Percentiles rank a stretch among this genome's conserved stretches.
These are phyloP conservation scores for Boletus pseudopeckii DNA, from an alignment of 768 basidiomycete species.

Conservation along the genomic window DNA sequence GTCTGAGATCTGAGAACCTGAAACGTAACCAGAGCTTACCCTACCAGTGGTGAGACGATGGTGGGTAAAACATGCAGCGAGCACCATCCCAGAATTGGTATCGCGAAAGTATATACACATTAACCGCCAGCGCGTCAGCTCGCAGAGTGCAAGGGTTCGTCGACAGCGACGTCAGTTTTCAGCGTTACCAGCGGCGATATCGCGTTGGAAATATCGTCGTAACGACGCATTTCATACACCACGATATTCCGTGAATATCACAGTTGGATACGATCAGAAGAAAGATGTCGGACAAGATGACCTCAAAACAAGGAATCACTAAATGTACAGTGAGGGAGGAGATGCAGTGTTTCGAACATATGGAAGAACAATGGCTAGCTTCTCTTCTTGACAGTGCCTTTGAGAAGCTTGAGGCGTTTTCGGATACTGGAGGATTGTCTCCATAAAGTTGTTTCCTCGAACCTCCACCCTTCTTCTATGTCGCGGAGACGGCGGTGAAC, in stretches of 20 bases:
- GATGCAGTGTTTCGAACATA: background rate
- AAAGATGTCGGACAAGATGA: constrained; percentile 1
- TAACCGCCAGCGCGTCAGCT: background rate
- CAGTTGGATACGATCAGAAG: background rate
- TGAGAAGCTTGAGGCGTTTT: constrained; percentile 3
- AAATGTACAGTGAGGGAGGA: background rate
- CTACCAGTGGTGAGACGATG: background rate
- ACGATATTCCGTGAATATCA: constrained; percentile 7
- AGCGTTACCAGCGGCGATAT: constrained; percentile 14
- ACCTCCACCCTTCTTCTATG: background rate
- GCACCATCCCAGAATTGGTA: background rate
- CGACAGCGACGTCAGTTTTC: background rate
- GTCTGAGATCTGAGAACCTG: background rate
- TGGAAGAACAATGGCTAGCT: background rate
- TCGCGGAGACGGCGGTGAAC: background rate
- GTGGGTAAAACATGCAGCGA: background rate
- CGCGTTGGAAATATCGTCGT: constrained; percentile 20
- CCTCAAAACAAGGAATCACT: background rate
- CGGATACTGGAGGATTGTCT: constrained; percentile 4
- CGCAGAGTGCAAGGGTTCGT: background rate
- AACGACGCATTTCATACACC: constrained; percentile 19
- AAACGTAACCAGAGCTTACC: background rate
- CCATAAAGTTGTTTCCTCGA: constrained; percentile 4
- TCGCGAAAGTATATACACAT: background rate
- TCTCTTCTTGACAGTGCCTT: constrained; percentile 6